Percentiles rank a stretch among this genome's conserved stretches.
Evolutionary conservation across 2,329 filamentous ascomycete genomes (phyloP).

Genomic region (Fusarium euwallaceae): DNA sequence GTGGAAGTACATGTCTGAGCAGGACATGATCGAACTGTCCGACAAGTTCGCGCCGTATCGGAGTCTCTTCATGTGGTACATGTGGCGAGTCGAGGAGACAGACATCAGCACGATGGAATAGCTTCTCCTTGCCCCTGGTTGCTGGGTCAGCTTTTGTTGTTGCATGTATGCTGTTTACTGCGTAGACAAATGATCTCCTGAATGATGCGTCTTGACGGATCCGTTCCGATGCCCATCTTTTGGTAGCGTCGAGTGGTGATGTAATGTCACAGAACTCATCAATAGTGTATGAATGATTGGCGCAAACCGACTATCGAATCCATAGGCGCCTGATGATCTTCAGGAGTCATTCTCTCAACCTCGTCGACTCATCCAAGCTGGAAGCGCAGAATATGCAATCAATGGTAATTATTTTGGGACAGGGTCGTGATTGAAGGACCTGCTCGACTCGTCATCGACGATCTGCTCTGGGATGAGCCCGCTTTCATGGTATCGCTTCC

Average conservation of each 20-base stretch:
- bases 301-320: slow-evolving; percentile 7
- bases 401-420: slow-evolving; percentile 15
- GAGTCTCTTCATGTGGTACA: slow-evolving; percentile 98
- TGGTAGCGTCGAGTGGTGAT: slow-evolving; percentile 32
- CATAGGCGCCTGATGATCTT: slow-evolving; percentile 15
- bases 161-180: slow-evolving; percentile 4
- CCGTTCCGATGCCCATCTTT: not conserved
- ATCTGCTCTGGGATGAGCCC: slow-evolving; percentile 30
- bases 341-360: slow-evolving; percentile 8
- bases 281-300: slow-evolving; percentile 22
- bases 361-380: slow-evolving; percentile 5
- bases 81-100: slow-evolving; percentile 90
- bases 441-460: slow-evolving; percentile 28
- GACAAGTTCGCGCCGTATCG: slow-evolving; percentile 88
- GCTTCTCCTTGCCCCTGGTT: slow-evolving; percentile 14
- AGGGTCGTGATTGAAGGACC: slow-evolving; percentile 30
- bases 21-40: slow-evolving; percentile 88
- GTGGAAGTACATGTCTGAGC: slow-evolving; percentile 98
- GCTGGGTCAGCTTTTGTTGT: slow-evolving; percentile 32
- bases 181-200: not conserved
- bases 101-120: slow-evolving; percentile 74
- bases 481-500: slow-evolving; percentile 17
- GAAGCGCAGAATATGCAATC: not conserved
- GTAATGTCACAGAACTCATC: slow-evolving; percentile 22
- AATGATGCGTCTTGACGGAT: slow-evolving; percentile 20